phyloP scores from a whole-genome alignment of 2,329 filamentous ascomycete genomes.

The Tolypocladium cylindrosporum region DNA sequence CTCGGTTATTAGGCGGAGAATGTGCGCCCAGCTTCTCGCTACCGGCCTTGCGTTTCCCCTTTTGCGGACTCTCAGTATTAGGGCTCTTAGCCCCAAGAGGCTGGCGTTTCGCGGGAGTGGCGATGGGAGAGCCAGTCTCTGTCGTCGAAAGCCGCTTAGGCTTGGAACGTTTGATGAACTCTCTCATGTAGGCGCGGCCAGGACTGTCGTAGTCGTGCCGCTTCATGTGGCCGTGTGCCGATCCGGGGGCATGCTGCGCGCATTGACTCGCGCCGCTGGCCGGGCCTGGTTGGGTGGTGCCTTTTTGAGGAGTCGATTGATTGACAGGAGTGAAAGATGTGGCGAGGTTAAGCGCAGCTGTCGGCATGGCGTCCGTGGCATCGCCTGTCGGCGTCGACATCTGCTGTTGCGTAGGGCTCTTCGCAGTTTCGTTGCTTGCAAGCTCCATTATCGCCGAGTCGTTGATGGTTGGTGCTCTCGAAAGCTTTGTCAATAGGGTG shows the following conservation, averaged over 20 bases:
- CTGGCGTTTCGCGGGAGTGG: slow-evolving; percentile 13
- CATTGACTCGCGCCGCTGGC: background rate
- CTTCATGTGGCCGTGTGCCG: background rate
- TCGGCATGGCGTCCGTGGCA: background rate
- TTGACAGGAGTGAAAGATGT: slow-evolving; percentile 16
- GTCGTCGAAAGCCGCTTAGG: slow-evolving; percentile 17
- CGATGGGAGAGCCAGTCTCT: slow-evolving; percentile 20
- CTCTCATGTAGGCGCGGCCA: slow-evolving; percentile 22
- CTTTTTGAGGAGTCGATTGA: background rate
- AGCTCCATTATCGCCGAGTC: background rate
- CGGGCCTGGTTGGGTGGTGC: background rate
- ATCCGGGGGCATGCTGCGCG: background rate
- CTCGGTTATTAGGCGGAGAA: slow-evolving; percentile 11
- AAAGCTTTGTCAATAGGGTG: background rate
- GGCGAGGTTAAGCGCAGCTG: slow-evolving; percentile 4
- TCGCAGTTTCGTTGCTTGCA: background rate
- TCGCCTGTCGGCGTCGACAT: background rate
- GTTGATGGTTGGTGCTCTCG: background rate
- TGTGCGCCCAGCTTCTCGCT: slow-evolving; percentile 8
- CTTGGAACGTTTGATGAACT: slow-evolving; percentile 24
- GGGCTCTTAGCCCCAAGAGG: slow-evolving; percentile 24
- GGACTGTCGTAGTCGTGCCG: slow-evolving; percentile 20
- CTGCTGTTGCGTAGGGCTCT: background rate
- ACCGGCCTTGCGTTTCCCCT: slow-evolving; percentile 21
- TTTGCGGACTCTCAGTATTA: slow-evolving; percentile 22